Percentiles rank a stretch among this genome's conserved stretches.
phyloP scores from a whole-genome alignment of 75 land plant genomes.

The Pinus tabuliformis region DNA sequence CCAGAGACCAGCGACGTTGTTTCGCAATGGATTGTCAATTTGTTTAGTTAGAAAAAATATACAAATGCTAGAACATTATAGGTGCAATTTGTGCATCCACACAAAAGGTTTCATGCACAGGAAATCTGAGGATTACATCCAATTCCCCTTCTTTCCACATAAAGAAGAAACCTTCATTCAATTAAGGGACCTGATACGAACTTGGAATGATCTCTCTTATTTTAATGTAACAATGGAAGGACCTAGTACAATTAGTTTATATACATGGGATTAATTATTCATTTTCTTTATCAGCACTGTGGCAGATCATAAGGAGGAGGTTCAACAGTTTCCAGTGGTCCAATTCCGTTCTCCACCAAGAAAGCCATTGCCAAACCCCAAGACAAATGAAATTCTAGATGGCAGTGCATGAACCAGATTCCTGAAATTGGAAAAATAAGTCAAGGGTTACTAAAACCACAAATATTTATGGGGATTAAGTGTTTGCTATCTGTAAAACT shows the following conservation, averaged over 20 bases:
- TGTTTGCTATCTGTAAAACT: no score
- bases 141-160: no score
- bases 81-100: no score
- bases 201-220: background rate
- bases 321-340: constrained; percentile 11
- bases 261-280: background rate
- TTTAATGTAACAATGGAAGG: background rate
- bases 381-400: constrained; percentile 29
- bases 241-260: background rate
- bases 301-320: constrained; percentile 42
- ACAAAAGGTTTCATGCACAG: no score
- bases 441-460: background rate
- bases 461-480: background rate
- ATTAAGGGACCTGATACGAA: no score
- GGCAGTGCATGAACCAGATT: constrained; percentile 44
- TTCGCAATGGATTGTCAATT: no score
- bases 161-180: no score
- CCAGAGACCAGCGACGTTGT: no score
- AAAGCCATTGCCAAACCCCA: constrained; percentile 38
- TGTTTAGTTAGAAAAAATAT: no score
- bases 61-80: no score
- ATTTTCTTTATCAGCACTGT: constrained; percentile 12
- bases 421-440: constrained; percentile 16
- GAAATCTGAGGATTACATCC: no score
- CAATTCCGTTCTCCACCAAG: constrained; percentile 27